A percentile compares a stretch with the other conserved stretches of the same genome.
Evolutionary conservation across 768 basidiomycete genomes (phyloP).

Genomic region (Rhizopogon rudus): DNA sequence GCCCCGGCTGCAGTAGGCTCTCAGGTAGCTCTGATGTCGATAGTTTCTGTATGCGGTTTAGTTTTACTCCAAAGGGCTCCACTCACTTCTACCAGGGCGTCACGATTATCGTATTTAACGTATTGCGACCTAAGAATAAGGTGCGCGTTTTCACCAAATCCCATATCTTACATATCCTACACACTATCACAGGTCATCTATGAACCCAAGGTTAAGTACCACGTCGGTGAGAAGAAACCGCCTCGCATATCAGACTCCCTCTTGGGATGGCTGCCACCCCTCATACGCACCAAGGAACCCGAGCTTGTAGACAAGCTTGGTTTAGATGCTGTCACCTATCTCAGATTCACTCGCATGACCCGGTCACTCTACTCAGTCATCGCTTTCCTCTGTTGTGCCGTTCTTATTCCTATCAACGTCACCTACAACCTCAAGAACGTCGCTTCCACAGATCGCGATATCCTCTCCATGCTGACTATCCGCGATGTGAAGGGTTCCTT

Average conservation of each 20-base stretch:
- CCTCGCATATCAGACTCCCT: constrained; percentile 79
- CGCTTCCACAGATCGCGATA: constrained; percentile 42
- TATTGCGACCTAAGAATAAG: constrained; percentile 88
- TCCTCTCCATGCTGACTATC: constrained; percentile 80
- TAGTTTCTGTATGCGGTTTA: constrained; percentile 57
- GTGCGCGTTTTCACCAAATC: constrained; percentile 28
- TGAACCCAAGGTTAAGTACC: constrained; percentile 92
- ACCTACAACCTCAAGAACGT: constrained; percentile 76
- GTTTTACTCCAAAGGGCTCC: not conserved
- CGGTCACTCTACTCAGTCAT: constrained; percentile 67
- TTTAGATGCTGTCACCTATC: constrained; percentile 88
- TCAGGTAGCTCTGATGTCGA: constrained; percentile 71
- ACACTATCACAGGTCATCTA: constrained; percentile 62
- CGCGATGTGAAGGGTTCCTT: constrained; percentile 68
- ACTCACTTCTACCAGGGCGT: constrained; percentile 38
- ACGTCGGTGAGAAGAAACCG: constrained; percentile 69
- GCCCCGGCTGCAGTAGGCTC: constrained; percentile 75
- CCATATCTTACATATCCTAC: not conserved
- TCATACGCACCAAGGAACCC: constrained; percentile 80
- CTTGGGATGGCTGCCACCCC: constrained; percentile 87
- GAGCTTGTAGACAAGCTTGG: constrained; percentile 86
- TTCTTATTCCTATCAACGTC: constrained; percentile 86
- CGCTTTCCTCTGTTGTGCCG: constrained; percentile 56
- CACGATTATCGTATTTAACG: constrained; percentile 74
- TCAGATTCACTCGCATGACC: constrained; percentile 87